Base-by-base conservation (phyloP, 1,284 basidiomycete species). In the Golubevia pallescens region DNA sequence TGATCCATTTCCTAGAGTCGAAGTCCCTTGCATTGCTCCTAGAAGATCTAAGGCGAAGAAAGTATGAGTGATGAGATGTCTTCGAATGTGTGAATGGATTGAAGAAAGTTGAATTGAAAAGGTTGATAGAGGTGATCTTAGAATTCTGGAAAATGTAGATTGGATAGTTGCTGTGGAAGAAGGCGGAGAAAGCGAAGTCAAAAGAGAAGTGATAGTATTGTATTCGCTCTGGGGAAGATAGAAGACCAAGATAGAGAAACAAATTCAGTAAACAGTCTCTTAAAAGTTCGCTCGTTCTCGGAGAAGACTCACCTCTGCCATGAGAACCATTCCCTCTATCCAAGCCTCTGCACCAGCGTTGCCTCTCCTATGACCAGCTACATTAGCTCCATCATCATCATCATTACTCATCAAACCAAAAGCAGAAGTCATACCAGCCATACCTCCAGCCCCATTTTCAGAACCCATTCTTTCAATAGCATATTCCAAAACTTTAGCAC, bases 381-480 rank as follows among this genome's bases (percentile, higher is more conserved):
- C 60, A 53, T 73, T 60, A 48, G 70, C 63, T 66, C 74, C 55
- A 14, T 61, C 62, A 57, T 71, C 66, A 58, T 80, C 68, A 51
- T 61, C 66, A 42, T 81, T 73, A 58, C 16, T 75, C 68, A 28
- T 70, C 63, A 61, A 48, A 13, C 42, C 42, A 48, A 71, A 53
- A 21, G 63, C 66, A 14, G 28, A 20, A 54, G 70, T 70, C 75
- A 75, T 78, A 20, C 71, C 55, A 14, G 23, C 69, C 69, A 74
- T 74, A 2, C 69, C 74, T 8, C 67, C 65, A 4, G 59, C 62
- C 23, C 66, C 65, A n/a, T 60, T 68, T 3, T 69, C 68, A 2
- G 64, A 61, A 23, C 76, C 74, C 42, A 80, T 69, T 64, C 70
- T 70, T 38, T 80, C 76, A 20, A 69, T 60, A 1, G 78, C 71